Percentiles rank a stretch among this genome's conserved stretches.
Conservation (phyloP, 2,329 filamentous ascomycete species). For the Bipolaris victoriae region DNA sequence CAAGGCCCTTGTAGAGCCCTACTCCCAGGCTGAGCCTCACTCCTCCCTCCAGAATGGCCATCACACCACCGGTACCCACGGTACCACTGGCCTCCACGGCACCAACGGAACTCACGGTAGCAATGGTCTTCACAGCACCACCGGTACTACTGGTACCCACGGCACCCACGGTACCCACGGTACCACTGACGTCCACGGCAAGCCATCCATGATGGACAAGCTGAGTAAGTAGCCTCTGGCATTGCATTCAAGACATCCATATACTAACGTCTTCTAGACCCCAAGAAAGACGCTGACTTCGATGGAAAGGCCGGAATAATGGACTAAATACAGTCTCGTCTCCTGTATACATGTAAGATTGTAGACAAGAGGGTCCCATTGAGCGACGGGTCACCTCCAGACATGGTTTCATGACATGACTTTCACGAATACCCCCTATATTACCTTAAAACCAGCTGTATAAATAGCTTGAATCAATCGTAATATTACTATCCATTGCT, state of each 20-base stretch:
- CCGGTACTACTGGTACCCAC: neutral
- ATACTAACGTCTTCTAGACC: constrained; percentile 41
- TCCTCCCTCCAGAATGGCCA: constrained; percentile 7
- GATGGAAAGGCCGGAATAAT: constrained; percentile 64
- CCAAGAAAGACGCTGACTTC: constrained; percentile 58
- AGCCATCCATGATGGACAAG: constrained; percentile 57
- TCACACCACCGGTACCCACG: neutral
- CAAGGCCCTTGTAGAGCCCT: constrained; percentile 14
- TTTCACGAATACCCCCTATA: constrained; percentile 14
- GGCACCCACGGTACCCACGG: neutral
- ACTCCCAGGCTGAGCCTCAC: constrained; percentile 15
- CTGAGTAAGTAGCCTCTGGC: constrained; percentile 40
- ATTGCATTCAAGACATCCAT: neutral
- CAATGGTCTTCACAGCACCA: constrained; percentile 26
- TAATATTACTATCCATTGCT: constrained; percentile 3
- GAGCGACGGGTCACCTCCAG: neutral
- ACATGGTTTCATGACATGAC: constrained; percentile 3
- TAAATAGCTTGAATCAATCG: constrained; percentile 9
- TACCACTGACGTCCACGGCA: constrained; percentile 27
- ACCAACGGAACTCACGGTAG: constrained; percentile 25
- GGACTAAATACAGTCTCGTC: constrained; percentile 42
- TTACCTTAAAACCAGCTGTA: constrained; percentile 9
- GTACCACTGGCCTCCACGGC: constrained; percentile 6
- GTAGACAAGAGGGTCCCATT: too few species aligned
- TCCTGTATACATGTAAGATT: neutral